Evolutionary conservation across 2,329 filamentous ascomycete species (phyloP).

Genomic region (Basipetospora sp.): DNA sequence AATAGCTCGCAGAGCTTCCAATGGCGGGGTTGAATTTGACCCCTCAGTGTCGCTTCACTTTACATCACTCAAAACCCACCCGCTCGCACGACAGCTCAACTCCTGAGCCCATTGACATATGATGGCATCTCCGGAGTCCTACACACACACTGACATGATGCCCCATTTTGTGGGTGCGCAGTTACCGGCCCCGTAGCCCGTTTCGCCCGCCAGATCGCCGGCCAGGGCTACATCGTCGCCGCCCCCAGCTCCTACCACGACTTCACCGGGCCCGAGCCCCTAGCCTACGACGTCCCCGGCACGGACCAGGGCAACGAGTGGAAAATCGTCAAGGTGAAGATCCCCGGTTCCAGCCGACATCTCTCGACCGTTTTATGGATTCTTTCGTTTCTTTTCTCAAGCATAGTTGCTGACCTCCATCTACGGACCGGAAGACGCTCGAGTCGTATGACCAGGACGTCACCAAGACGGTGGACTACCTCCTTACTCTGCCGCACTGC

Average conservation of each 20-base stretch:
- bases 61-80: too few relatives aligned
- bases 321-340: constrained; percentile 60
- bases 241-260: constrained; percentile 87
- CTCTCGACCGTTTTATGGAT: too few relatives aligned
- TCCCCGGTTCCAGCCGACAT: too few relatives aligned
- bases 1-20: constrained; percentile 3
- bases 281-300: constrained; percentile 74
- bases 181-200: constrained; percentile 82
- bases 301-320: constrained; percentile 77
- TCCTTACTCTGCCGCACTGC: constrained; percentile 61
- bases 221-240: constrained; percentile 84
- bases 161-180: constrained; percentile 19
- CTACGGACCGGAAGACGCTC: constrained; percentile 51
- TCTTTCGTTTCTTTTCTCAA: too few relatives aligned
- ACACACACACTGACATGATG: neutral
- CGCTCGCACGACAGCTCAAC: too few relatives aligned
- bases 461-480: constrained; percentile 49
- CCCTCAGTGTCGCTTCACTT: too few relatives aligned
- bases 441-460: constrained; percentile 76
- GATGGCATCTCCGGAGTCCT: too few relatives aligned
- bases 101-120: too few relatives aligned
- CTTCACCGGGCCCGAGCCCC: constrained; percentile 69
- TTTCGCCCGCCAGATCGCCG: constrained; percentile 81
- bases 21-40: too few relatives aligned
- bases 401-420: too few relatives aligned